Base-by-base conservation (phyloP, 2,329 filamentous ascomycete species). In the Colletotrichum falcatum region DNA sequence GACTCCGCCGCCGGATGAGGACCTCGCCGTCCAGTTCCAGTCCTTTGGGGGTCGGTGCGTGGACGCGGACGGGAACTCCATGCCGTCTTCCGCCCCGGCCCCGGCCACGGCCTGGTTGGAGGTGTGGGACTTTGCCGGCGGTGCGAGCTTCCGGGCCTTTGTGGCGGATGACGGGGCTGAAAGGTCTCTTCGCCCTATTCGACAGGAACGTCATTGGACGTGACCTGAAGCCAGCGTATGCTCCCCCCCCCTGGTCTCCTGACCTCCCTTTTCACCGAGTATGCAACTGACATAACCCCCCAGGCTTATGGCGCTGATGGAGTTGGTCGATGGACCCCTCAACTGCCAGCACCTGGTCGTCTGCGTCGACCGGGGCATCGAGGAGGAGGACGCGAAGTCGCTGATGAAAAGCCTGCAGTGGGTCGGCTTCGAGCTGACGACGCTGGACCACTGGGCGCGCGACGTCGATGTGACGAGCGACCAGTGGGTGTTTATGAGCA, bases 161-260 rank as follows among this genome's bases (percentile, higher is more conserved):
- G 88, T 97, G 70, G 89, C 90, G 65, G 90, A 92, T 73, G 87
- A 91, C 76, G 88, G 87, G 73, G 87, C 87, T 70, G 88, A 93
- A 81, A 94, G 89, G 81, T 89, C 91, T 97, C 78, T 97, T 97
- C 81, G 89, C 94, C 79, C 97, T 97, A 86, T 96, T 97, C 80
- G 92, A 96, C 78, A 79, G 81, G 49, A 86, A 88, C 72, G 88
- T 93, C 66, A 84, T 94, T 75, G 90, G 89, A 71, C 87, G 91
- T 78, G 93, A 96, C 79, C 84, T 97, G 78, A 97, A 97, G 85
- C 92, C 93, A 83, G 94, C 93, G 93, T 96, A 89, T 77, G 92
- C 87, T n/a, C 1, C 14, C 2, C 23, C 16, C 12, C 18, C 18
- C 18, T 3, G 20, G 4, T 11, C 23, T 30, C 9, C 26, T 26